Conservation (phyloP, 1,139 yeast species). For the Lodderomyces oxycetoniae region DNA sequence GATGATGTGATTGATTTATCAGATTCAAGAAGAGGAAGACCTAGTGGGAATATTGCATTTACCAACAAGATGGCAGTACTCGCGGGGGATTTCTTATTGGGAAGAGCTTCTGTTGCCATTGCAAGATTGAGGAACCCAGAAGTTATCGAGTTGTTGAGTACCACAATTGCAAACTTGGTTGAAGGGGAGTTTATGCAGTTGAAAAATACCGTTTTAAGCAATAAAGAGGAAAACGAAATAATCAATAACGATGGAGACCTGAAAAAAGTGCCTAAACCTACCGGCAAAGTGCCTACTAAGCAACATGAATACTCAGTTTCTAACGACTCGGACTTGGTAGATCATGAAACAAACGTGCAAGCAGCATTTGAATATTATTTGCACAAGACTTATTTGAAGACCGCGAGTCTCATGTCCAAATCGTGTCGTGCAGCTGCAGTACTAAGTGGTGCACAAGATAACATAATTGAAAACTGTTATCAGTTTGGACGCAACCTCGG, state of each 20-base stretch:
- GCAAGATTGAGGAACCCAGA: conserved; percentile 94
- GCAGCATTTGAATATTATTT: conserved; percentile 93
- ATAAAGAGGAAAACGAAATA: conserved; percentile 39
- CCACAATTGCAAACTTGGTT: conserved; percentile 92
- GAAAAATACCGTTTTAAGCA: conserved; percentile 70
- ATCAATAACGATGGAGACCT: conserved; percentile 46
- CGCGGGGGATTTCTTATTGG: conserved; percentile 93
- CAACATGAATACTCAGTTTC: conserved; percentile 59
- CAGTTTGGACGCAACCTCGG: conserved; percentile 92
- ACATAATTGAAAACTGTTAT: conserved; percentile 77
- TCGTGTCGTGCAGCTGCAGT: conserved; percentile 93
- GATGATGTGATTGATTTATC: conserved; percentile 96
- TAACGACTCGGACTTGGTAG: conserved; percentile 27
- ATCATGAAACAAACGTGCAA: conserved; percentile 66
- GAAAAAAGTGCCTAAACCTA: conserved; percentile 53
- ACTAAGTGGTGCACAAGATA: conserved; percentile 74
- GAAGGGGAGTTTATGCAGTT: conserved; percentile 99
- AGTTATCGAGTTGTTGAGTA: conserved; percentile 90
- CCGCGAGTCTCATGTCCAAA: conserved; percentile 94
- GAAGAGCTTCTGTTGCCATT: conserved; percentile 93
- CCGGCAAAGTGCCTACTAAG: conserved; percentile 58
- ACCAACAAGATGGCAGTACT: conserved; percentile 96
- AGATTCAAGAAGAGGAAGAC: conserved; percentile 85
- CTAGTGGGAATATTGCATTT: conserved; percentile 89
- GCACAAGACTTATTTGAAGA: conserved; percentile 91